Percentiles rank a stretch among this genome's conserved stretches.
These are phyloP conservation scores for Chrysopogon serrulatus DNA, from an alignment of 176 grass and related monocot species.

Conservation along the genomic window DNA sequence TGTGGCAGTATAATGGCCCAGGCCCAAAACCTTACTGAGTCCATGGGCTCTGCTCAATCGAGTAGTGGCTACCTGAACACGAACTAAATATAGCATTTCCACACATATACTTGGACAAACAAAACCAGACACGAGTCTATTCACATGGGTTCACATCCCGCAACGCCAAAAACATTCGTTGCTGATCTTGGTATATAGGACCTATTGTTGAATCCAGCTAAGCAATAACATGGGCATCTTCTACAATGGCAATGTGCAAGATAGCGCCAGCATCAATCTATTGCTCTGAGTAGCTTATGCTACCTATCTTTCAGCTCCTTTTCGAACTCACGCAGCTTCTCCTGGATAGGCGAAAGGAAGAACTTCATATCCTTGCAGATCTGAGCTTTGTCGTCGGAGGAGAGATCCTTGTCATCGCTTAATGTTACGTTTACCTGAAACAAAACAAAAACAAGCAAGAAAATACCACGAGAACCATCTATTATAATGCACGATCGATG, in stretches of 20 bases:
- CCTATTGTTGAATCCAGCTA: no score
- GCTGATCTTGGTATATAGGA: no score
- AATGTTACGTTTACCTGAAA: constrained; percentile 53
- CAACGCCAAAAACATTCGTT: no score
- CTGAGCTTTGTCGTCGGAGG: constrained; percentile 16
- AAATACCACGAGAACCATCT: neutral
- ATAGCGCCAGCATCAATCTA: neutral
- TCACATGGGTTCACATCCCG: no score
- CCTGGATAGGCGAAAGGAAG: constrained; percentile 51
- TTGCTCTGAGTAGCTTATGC: neutral
- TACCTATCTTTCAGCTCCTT: constrained; percentile 73
- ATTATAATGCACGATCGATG: neutral
- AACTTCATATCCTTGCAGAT: constrained; percentile 61
- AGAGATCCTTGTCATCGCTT: constrained; percentile 44
- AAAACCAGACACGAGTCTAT: no score
- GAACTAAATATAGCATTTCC: no score
- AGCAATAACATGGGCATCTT: no score
- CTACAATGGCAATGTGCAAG: neutral
- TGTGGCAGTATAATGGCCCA: no score
- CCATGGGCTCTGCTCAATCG: no score
- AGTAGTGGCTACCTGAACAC: no score
- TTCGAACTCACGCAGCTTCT: constrained; percentile 46
- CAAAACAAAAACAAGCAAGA: neutral
- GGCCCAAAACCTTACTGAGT: no score
- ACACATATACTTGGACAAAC: no score